Conservation (phyloP, 179 eudicot species). For the Vitellaria paradoxa region DNA sequence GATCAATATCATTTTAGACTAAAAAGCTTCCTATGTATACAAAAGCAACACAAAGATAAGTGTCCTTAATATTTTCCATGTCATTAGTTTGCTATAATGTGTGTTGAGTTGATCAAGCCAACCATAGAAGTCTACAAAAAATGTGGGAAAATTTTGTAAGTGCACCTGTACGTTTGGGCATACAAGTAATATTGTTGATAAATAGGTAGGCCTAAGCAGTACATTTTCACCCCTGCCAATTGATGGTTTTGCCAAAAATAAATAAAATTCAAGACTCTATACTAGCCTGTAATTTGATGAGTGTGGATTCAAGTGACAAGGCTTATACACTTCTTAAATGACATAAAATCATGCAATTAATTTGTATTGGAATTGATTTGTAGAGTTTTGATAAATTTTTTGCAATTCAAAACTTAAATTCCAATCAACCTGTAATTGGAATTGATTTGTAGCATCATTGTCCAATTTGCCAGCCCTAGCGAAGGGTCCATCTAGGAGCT, state of each 20-base stretch:
- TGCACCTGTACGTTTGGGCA: background rate
- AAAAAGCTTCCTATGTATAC: background rate
- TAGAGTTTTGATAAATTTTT: background rate
- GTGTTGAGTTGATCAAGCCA: background rate
- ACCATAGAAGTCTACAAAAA: background rate
- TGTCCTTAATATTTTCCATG: background rate
- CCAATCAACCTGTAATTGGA: background rate
- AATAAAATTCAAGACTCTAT: background rate
- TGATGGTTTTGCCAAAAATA: background rate
- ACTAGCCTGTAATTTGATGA: background rate
- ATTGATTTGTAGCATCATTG: too few relatives aligned
- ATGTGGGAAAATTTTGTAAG: background rate
- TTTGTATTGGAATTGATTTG: background rate
- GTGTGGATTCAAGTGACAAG: background rate
- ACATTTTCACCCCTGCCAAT: background rate
- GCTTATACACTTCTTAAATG: background rate
- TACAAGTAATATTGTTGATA: background rate
- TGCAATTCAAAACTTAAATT: background rate
- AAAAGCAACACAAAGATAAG: background rate
- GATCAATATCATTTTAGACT: background rate
- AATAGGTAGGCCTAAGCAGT: background rate
- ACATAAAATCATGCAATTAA: background rate
- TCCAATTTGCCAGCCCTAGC: too few relatives aligned
- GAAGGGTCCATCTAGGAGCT: too few relatives aligned
- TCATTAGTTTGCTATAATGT: background rate